These are phyloP conservation scores for Populus tomentosa DNA, from an alignment of 441 rosid species.

Conservation along the genomic window DNA sequence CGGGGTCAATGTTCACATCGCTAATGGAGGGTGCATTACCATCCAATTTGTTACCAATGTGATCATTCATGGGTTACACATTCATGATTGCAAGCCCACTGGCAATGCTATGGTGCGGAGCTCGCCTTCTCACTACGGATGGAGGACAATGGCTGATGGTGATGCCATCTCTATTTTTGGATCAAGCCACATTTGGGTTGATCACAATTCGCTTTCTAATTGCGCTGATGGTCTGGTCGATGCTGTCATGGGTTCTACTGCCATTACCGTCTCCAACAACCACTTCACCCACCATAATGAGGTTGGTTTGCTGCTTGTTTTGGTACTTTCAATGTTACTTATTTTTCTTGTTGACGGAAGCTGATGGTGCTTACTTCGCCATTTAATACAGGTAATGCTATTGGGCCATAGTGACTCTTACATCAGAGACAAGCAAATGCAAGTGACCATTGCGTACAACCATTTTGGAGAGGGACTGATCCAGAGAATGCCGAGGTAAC, in stretches of 20 bases:
- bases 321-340: background rate
- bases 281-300: constrained; percentile 92
- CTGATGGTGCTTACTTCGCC: background rate
- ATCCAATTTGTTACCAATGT: constrained; percentile 81
- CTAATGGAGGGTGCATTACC: constrained; percentile 85
- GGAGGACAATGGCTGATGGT: constrained; percentile 96
- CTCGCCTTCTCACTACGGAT: constrained; percentile 74
- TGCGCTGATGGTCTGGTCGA: constrained; percentile 97
- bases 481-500: constrained; percentile 97
- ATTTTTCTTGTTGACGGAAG: background rate
- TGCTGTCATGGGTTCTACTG: constrained; percentile 94
- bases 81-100: constrained; percentile 85
- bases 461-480: constrained; percentile 96
- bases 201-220: constrained; percentile 83
- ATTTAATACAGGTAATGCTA: constrained; percentile 60
- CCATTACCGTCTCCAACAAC: constrained; percentile 87
- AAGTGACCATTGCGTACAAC: constrained; percentile 92
- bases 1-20: constrained; percentile 81
- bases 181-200: constrained; percentile 91
- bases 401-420: constrained; percentile 93
- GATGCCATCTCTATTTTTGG: constrained; percentile 91
- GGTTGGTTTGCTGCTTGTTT: constrained; percentile 32
- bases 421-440: constrained; percentile 80
- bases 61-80: constrained; percentile 82
- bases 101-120: constrained; percentile 93